Conservation (phyloP, 495 filamentous ascomycete genomes). For the Aspergillus asperescens region DNA sequence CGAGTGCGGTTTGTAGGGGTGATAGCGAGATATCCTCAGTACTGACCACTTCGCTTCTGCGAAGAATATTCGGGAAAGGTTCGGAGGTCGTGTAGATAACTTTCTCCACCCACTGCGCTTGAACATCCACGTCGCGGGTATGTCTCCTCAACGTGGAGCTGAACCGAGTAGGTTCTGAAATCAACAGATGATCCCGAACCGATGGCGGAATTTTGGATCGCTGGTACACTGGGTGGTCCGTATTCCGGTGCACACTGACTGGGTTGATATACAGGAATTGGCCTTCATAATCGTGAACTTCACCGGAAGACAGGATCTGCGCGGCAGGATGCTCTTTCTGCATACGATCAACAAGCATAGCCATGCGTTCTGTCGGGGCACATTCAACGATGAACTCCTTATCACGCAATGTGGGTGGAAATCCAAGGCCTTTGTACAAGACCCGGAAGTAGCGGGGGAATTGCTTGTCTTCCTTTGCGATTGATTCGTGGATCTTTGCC, state of each 20-base stretch:
- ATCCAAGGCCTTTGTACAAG: constrained; percentile 85
- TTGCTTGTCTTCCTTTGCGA: constrained; percentile 70
- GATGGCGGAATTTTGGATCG: constrained; percentile 74
- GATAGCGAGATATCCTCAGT: constrained; percentile 60
- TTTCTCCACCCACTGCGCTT: constrained; percentile 79
- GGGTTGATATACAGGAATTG: constrained; percentile 84
- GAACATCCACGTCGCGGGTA: constrained; percentile 56
- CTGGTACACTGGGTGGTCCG: constrained; percentile 82
- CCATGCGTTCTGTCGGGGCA: constrained; percentile 65
- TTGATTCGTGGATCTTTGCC: constrained; percentile 85
- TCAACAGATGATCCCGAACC: constrained; percentile 78
- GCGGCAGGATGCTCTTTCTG: constrained; percentile 86
- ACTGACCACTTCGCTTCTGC: constrained; percentile 76
- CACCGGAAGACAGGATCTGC: constrained; percentile 66
- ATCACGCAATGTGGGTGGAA: constrained; percentile 72
- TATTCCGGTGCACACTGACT: constrained; percentile 75
- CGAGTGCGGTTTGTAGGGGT: constrained; percentile 81
- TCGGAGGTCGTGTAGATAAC: constrained; percentile 78
- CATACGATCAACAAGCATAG: constrained; percentile 85
- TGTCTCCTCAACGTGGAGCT: constrained; percentile 64
- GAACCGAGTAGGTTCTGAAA: constrained; percentile 66
- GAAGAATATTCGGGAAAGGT: constrained; percentile 84
- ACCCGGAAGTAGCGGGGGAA: constrained; percentile 90
- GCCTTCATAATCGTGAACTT: constrained; percentile 80
- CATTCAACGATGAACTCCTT: constrained; percentile 93